Base-by-base conservation (phyloP, 2,329 filamentous ascomycete genomes). In the Sordariomycetes sp. region DNA sequence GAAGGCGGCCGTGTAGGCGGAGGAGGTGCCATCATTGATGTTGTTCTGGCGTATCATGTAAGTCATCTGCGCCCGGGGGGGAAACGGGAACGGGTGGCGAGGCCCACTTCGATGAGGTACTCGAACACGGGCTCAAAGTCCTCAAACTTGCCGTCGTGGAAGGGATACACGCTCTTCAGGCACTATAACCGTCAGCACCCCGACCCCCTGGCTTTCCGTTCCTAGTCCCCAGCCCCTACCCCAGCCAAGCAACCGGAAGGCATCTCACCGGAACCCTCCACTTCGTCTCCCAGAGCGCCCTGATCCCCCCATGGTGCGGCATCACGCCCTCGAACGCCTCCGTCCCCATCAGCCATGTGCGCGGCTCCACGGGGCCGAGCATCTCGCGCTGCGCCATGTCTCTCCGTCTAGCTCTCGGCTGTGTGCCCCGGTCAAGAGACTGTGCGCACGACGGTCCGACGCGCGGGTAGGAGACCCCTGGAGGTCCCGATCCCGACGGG, bases 281-380 rank as follows among this genome's bases (percentile, higher is more conserved):
- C 69, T 88, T 89, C 7, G 82, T 87, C 70, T 88, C 84, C 86
- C 87, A 90, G 32, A 87, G 70, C 10, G 77, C 76, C 64, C 78
- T 73, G 62, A 85, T 82, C 25, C 78, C 78, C 36, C 75, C 72
- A 62, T 84, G 79, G 64, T 85, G 82, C 22, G 81, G 75, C 74
- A 76, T 76, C 60, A 65, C 66, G 15, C 59, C 63, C 64, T 74
- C 69, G 64, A 73, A 77, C 50, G 69, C 70, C 61, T 70, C 66
- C 22, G 61, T 60, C 57, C 74, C 74, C 74, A 76, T 75, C 53
- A 69, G 65, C 74, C 74, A 76, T 13, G 68, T 63, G 58, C 64
- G 52, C 55, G 56, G 51, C 50, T 53, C 51, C 6, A 25, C 50
- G 17, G 56, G 56, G 13, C 56, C 50, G 34, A 35, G 53, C 13